Conservation (phyloP, 129 eudicot genomes). For the Logfia minima region DNA sequence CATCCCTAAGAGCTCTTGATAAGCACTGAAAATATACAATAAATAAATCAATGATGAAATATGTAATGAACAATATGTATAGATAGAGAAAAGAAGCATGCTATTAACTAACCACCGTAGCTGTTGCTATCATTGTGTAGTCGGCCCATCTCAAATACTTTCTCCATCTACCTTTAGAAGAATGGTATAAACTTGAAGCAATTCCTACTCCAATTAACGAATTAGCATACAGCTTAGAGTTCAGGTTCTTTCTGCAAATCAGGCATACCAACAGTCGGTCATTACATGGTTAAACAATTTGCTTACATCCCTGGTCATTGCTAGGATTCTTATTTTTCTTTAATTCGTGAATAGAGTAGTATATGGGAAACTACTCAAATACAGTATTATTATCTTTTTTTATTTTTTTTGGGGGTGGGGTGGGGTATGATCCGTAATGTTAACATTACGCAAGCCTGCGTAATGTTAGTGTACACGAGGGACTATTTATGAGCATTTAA, state of each 20-base stretch:
- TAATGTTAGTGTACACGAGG: too few relatives aligned
- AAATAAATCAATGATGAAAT: background rate
- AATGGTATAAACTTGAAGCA: conserved; percentile 88
- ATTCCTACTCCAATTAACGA: conserved; percentile 96
- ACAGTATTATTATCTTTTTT: background rate
- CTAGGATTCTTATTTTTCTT: background rate
- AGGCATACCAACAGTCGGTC: background rate
- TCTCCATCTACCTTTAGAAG: conserved; percentile 79
- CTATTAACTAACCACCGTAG: conserved; percentile 69
- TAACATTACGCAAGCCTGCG: too few relatives aligned
- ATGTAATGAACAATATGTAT: background rate
- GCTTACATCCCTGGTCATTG: background rate
- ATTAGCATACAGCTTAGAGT: conserved; percentile 83
- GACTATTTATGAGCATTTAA: too few relatives aligned
- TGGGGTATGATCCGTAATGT: too few relatives aligned
- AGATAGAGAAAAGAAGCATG: background rate
- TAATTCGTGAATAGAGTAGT: background rate
- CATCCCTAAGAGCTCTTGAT: conserved; percentile 77
- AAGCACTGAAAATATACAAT: conserved; percentile 62
- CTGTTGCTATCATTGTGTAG: conserved; percentile 93
- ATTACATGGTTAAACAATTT: background rate
- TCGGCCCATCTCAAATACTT: conserved; percentile 96
- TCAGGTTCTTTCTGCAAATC: conserved; percentile 75
- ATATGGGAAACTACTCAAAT: background rate
- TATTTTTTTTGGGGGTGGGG: too few relatives aligned